Base-by-base conservation (phyloP, 2,329 filamentous ascomycete genomes). In the Alternaria dauci region DNA sequence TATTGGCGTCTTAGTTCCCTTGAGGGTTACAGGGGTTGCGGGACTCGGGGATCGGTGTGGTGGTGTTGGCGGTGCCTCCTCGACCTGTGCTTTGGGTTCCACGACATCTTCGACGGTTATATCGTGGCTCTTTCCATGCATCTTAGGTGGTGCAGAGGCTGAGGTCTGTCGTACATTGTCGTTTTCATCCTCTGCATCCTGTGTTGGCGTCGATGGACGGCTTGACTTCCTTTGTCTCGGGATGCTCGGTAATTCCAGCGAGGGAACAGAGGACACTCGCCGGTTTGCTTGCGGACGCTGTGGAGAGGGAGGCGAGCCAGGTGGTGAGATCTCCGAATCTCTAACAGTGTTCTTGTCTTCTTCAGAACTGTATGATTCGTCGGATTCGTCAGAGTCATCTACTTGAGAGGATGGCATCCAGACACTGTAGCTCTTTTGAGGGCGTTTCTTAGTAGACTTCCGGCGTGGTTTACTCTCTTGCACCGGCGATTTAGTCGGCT, bases 1-100 rank as follows among this genome's bases (percentile, higher is more conserved):
- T 75, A 83, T 58, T 61, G 81, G 79, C 71, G 81, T 76, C 65
- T 73, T 81, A 8, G 77, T 75, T n/a, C 74, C 74, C 59, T 82
- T 84, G 14, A 80, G 70, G 12, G 80, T 80, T 5, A 78, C 71
- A 58, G 84, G 81, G 62, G 81, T 84, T 42, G 76, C 72, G 46
- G 84, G 81, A 65, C 82, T 86, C n/a, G 83, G 79, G n/a, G 83
- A 81, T 54, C 83, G 80, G 73, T 86, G 85, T 51, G 82, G 82
- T 26, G 85, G 83, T 18, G 83, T 74, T 14, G 81, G 75, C n/a
- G 81, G 76, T n/a, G 76, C 72, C 36, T 57, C 62, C 20, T 76
- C 71, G 9, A 68, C 69, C 18, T 66, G 64, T 14, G 70, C 65
- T 41, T 58, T 44, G 5, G 53, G 41, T 39, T 62, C 46, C n/a